Conservation (phyloP, 192 early-diverging fungal genomes). For the Funneliformis mosseae region DNA sequence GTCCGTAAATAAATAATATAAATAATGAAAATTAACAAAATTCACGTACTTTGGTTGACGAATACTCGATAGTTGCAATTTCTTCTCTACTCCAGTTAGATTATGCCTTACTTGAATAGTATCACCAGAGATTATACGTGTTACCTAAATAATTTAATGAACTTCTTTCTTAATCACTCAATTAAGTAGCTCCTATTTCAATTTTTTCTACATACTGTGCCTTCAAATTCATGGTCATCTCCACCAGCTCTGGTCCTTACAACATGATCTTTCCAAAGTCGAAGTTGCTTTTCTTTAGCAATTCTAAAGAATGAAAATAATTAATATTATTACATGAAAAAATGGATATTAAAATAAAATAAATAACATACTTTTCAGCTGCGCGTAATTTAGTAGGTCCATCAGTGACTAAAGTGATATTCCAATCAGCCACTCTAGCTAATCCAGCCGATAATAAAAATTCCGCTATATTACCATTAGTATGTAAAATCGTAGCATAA, state of each 20-base stretch:
- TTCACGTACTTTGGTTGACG: conserved; percentile 35
- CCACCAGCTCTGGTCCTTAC: conserved; percentile 52
- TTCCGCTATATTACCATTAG: conserved; percentile 92
- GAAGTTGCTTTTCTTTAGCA: conserved; percentile 78
- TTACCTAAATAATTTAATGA: conserved; percentile 36
- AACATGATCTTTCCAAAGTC: conserved; percentile 86
- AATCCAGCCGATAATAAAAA: conserved; percentile 77
- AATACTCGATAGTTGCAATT: conserved; percentile 48
- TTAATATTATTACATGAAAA: neutral
- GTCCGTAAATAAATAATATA: neutral
- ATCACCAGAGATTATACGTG: conserved; percentile 59
- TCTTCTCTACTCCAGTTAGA: conserved; percentile 38
- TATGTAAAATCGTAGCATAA: conserved; percentile 76
- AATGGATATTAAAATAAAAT: neutral
- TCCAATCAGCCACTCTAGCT: conserved; percentile 89
- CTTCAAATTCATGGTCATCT: conserved; percentile 58
- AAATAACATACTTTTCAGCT: conserved; percentile 67
- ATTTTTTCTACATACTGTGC: conserved; percentile 32
- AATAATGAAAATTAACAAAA: neutral
- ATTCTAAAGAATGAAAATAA: conserved; percentile 28
- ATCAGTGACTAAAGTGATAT: conserved; percentile 72
- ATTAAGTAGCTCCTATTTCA: too few relatives aligned
- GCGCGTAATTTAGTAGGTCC: conserved; percentile 69
- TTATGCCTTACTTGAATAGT: conserved; percentile 46
- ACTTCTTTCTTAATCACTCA: too few relatives aligned